Conservation (phyloP, 129 eudicot species). For the Gnaphalium uliginosum region DNA sequence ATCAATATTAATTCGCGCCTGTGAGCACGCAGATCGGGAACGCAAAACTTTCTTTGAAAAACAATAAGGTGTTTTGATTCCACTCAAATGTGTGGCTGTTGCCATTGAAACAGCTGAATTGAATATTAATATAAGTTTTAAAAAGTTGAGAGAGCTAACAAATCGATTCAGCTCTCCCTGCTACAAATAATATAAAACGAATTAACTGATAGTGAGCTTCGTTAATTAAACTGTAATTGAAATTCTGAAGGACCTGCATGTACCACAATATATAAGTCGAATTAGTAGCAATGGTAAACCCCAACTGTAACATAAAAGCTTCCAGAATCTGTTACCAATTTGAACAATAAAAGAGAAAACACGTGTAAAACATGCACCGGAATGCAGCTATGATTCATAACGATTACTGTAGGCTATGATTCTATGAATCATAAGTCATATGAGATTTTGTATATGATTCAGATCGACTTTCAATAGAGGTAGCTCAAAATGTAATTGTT, state of each 20-base stretch:
- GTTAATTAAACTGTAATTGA: slow-evolving; percentile 3
- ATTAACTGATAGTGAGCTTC: slow-evolving; percentile 18
- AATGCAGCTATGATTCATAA: slow-evolving; percentile 5
- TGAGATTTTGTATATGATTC: background rate
- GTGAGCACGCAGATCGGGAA: slow-evolving; percentile 37
- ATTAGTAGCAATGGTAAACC: slow-evolving; percentile 7
- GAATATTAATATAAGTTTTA: background rate
- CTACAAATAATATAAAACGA: slow-evolving; percentile 2
- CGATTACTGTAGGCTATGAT: background rate
- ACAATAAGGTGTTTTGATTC: slow-evolving; percentile 38
- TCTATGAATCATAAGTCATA: background rate
- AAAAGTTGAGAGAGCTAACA: slow-evolving; percentile 36
- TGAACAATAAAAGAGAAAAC: background rate
- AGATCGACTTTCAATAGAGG: background rate
- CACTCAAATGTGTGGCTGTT: slow-evolving; percentile 46
- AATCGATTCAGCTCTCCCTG: slow-evolving; percentile 35
- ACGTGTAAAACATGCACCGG: slow-evolving; percentile 2
- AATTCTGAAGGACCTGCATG: slow-evolving; percentile 30
- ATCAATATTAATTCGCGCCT: slow-evolving; percentile 25
- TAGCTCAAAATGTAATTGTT: too few relatives aligned
- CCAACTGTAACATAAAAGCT: background rate
- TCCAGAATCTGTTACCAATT: background rate
- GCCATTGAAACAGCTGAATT: slow-evolving; percentile 41
- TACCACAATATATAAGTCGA: background rate
- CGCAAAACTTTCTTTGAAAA: slow-evolving; percentile 32